Conservation (phyloP, 306 rosid species). For the Pyrus pyrifolia region DNA sequence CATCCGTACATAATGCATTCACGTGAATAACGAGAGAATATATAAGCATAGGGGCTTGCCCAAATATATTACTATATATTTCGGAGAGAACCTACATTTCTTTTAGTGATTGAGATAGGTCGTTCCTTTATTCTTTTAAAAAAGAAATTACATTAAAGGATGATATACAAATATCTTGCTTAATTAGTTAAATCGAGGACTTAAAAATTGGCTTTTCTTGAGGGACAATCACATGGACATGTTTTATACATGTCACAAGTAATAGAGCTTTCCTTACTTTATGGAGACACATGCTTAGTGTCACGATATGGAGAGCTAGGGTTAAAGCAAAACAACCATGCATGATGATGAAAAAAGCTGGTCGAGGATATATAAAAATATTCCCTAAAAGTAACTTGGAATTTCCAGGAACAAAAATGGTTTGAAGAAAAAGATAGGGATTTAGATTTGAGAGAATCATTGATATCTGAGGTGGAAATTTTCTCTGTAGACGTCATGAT, state of each 20-base stretch:
- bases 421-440: neutral
- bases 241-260: constrained; percentile 9
- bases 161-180: constrained; percentile 11
- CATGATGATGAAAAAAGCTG: neutral
- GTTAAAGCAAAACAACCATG: neutral
- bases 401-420: neutral
- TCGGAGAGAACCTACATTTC: neutral
- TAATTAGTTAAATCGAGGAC: constrained; percentile 19
- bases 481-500: neutral
- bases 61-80: neutral
- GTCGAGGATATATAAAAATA: neutral
- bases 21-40: neutral
- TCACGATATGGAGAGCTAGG: neutral
- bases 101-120: constrained; percentile 27
- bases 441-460: neutral
- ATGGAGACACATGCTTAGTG: constrained; percentile 31
- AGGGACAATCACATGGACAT: constrained; percentile 49
- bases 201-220: constrained; percentile 16
- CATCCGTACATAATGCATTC: neutral
- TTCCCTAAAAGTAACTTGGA: neutral
- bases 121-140: constrained; percentile 3
- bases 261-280: constrained; percentile 29
- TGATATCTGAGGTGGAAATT: neutral
- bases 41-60: neutral
- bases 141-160: neutral